phyloP scores from a whole-genome alignment of 2,329 filamentous ascomycete genomes.

The Aspergillus sp. region DNA sequence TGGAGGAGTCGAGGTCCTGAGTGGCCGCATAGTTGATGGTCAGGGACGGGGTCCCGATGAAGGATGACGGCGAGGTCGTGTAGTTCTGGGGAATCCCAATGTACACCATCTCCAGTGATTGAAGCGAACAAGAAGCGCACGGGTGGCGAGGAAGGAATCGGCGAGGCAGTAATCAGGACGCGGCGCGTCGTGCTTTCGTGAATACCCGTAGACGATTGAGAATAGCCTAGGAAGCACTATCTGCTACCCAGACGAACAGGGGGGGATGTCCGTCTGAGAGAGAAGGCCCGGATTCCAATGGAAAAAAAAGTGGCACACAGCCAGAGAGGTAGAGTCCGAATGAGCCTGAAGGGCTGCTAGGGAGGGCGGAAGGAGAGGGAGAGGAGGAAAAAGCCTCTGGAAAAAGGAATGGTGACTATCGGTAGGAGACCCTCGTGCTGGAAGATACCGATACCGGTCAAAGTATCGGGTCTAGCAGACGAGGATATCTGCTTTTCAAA shows the following conservation, averaged over 20 bases:
- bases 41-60: constrained; percentile 78
- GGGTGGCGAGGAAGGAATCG: constrained; percentile 8
- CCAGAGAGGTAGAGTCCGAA: constrained; percentile 62
- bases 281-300: constrained; percentile 83
- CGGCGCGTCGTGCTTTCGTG: constrained; percentile 12
- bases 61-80: constrained; percentile 74
- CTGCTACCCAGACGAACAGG: constrained; percentile 95
- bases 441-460: constrained; percentile 77
- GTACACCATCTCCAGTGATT: constrained; percentile 71
- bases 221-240: constrained; percentile 76
- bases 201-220: constrained; percentile 25
- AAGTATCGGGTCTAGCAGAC: constrained; percentile 85
- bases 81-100: constrained; percentile 77
- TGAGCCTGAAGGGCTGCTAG: constrained; percentile 67
- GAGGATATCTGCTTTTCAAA: constrained; percentile 60
- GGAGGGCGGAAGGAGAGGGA: constrained; percentile 81
- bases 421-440: constrained; percentile 59
- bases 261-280: constrained; percentile 81
- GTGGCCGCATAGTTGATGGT: constrained; percentile 97
- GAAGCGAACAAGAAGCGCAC: constrained; percentile 18
- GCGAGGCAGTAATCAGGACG: constrained; percentile 1
- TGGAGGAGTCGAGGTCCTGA: constrained; percentile 87
- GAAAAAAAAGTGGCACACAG: constrained; percentile 74
- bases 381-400: constrained; percentile 74
- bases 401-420: constrained; percentile 83